Base-by-base conservation (phyloP, 352 stramenopile species). In the Pythium oligandrum region DNA sequence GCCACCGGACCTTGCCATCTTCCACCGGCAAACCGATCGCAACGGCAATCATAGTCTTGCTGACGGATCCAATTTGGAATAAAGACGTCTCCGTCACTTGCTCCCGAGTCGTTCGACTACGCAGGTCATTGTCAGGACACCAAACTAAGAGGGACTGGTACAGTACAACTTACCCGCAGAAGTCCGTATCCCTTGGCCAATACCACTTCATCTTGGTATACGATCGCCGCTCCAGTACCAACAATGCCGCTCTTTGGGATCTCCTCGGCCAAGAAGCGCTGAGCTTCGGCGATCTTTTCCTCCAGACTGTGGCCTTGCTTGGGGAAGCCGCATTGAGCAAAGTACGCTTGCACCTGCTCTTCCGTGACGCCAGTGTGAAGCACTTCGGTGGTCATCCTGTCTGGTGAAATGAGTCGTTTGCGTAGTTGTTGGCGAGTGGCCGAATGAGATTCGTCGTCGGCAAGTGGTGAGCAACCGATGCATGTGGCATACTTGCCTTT, bases 31-130 rank as follows among this genome's bases (percentile, higher is more conserved):
- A 26, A 7, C 50, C 63, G 17, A 71, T 64, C 3, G 50, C 63
- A 1, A 71, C 51, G 8, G 65, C 68, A 31, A 88, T 65, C 40
- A 88, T 83, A 7, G 75, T 86, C 62, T 88, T 88, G 6, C 66
- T 71, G 30, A 88, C 66, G 0, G 77, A 88, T 4, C 77, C 77
- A 43, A 88, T 83, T 62, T 88, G 70, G 55, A 88, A 88, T 51
- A 83, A 55, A 17, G 70, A 71, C 9, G 69, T 61, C 33, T 51
- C 60, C 2, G 71, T 71, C 34, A 86, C 75, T 0, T 49, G 33
- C 37, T 55, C 77, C 7, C 26, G 43, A 48, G 40, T 80, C 67
- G 9, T 72, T 70, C 35, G 45, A 53, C 59, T 73, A 40, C 7
- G 12, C 38, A 43, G 17, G 17, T 26, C 17, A 26, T 26, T 26